Percentiles rank a stretch among this genome's conserved stretches.
Conservation (phyloP, 2,329 filamentous ascomycete species). For the Cadophora sp. region DNA sequence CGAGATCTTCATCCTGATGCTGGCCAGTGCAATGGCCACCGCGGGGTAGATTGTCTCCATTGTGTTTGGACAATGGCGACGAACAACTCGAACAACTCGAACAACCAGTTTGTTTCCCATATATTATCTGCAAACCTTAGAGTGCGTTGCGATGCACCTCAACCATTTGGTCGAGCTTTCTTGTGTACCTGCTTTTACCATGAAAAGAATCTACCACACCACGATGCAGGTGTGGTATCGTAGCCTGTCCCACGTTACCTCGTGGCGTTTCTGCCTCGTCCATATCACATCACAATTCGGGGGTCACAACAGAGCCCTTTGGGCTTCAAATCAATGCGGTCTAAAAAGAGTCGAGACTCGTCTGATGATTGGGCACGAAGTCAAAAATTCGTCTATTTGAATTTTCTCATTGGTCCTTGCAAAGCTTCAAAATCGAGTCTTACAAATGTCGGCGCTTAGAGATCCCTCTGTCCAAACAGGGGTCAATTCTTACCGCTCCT, state of each 20-base stretch:
- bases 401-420: conserved; percentile 8
- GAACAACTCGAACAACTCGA: not conserved
- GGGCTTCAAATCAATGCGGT: conserved; percentile 8
- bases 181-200: conserved; percentile 13
- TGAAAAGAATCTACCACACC: conserved; percentile 16
- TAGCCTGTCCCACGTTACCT: conserved; percentile 36
- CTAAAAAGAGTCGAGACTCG: conserved; percentile 12
- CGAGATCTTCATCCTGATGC: conserved; percentile 32
- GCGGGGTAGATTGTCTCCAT: conserved; percentile 24
- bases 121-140: conserved; percentile 2
- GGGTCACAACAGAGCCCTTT: conserved; percentile 10
- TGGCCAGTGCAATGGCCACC: conserved; percentile 31
- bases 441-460: conserved; percentile 14
- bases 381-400: conserved; percentile 14
- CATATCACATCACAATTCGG: conserved; percentile 16
- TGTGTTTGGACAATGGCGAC: conserved; percentile 16
- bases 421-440: not conserved
- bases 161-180: not conserved
- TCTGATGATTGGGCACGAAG: conserved; percentile 14
- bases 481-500: conserved; percentile 13
- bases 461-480: conserved; percentile 4
- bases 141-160: conserved; percentile 10
- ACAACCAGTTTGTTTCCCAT: conserved; percentile 16
- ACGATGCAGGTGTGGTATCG: conserved; percentile 25
- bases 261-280: conserved; percentile 17